phyloP scores from a whole-genome alignment of 1,139 yeast species.

The Candida neerlandica region DNA sequence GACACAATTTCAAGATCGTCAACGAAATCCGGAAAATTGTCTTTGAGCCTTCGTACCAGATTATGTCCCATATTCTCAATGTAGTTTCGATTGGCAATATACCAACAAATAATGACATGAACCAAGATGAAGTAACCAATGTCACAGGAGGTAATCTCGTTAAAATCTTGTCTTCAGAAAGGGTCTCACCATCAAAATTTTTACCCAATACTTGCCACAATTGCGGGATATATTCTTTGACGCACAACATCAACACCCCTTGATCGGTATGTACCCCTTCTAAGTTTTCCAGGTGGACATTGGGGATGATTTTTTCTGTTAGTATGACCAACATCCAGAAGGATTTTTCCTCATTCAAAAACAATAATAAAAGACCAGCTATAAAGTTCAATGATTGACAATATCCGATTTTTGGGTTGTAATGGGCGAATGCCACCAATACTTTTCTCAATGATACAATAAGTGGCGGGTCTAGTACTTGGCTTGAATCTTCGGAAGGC shows the following conservation, averaged over 20 bases:
- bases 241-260: slow-evolving; percentile 87
- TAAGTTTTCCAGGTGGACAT: slow-evolving; percentile 83
- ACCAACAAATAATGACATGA: slow-evolving; percentile 93
- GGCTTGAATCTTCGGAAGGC: background rate
- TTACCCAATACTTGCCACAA: slow-evolving; percentile 65
- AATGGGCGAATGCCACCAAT: slow-evolving; percentile 78
- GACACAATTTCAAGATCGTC: slow-evolving; percentile 78
- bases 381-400: slow-evolving; percentile 93
- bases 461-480: slow-evolving; percentile 55
- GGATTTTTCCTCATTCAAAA: slow-evolving; percentile 85
- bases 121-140: slow-evolving; percentile 95
- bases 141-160: slow-evolving; percentile 86
- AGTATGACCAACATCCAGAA: slow-evolving; percentile 96
- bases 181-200: slow-evolving; percentile 43
- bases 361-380: slow-evolving; percentile 79
- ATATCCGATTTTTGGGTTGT: slow-evolving; percentile 90
- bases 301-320: slow-evolving; percentile 84
- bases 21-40: slow-evolving; percentile 81
- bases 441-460: slow-evolving; percentile 78
- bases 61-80: slow-evolving; percentile 89
- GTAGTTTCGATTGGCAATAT: slow-evolving; percentile 85
- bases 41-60: slow-evolving; percentile 90
- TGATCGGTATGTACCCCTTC: slow-evolving; percentile 97
- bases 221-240: slow-evolving; percentile 80
- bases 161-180: slow-evolving; percentile 63